Base-by-base conservation (phyloP, 495 filamentous ascomycete species). In the Neurospora cerealis region DNA sequence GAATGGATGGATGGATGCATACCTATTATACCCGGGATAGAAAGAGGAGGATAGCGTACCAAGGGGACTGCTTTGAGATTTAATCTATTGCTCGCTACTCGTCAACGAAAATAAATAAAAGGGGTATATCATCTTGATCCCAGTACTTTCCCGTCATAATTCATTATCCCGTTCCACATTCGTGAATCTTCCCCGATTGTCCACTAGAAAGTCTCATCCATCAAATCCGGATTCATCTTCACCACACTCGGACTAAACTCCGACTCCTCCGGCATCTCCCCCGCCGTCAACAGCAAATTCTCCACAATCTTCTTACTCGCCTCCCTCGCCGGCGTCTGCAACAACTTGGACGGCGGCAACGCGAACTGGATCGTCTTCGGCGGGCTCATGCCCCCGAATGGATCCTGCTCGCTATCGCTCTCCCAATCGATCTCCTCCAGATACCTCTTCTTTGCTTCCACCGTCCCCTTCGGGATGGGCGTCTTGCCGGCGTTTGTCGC, bases 281-380 rank as follows among this genome's bases (percentile, higher is more conserved):
- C 93, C 17, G 96, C 96, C 5, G 94, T 97, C 48, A 92, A 84
- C 15, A 98, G 84, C 37, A 99, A 86, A 81, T 98, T 93, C 46
- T 95, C 91, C 1, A 99, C 96, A 70, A 99, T 98, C 10, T 92
- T 88, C 80, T 89, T 93, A 71, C 93, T 96, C 2, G 96, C 96
- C 86, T 98, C 95, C 62, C 91, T 89, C 32, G 95, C 94, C 93
- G 96, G 96, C 34, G 96, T 99, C 77, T 96, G 94, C 83, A 99
- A 82, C 40, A 99, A 81, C 75, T 92, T 90, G 69, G 90, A 92
- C 78, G 93, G 92, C 72, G 95, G 95, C 73, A 99, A 85, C 77
- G 93, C 92, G 79, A 99, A 99, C 79, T 97, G 94, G 81, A 99
- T 97, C 36, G 96, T 99, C 83, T 97, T 97, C 0, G 96, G 96